Conservation (phyloP, 2,329 filamentous ascomycete genomes). For the Fusarium acutatum region DNA sequence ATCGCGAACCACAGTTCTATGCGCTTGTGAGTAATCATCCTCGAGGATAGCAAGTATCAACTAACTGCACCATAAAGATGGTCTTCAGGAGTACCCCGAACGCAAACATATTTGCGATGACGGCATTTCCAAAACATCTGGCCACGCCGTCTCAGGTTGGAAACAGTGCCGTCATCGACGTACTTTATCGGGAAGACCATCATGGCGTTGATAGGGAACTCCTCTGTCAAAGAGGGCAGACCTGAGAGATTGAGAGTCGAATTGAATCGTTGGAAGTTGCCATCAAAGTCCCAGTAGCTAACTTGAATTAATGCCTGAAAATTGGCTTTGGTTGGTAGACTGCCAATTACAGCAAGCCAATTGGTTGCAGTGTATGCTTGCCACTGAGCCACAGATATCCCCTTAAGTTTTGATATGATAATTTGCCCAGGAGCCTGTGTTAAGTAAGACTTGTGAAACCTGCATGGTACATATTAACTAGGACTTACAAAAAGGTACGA, state of each 20-base stretch:
- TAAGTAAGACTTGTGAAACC: accelerated
- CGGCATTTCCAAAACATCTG: neutral
- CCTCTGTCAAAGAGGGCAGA: neutral
- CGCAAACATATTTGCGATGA: neutral
- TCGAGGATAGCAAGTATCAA: accelerated
- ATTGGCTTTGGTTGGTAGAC: neutral
- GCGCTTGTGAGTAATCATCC: accelerated
- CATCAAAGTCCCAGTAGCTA: neutral
- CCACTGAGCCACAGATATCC: accelerated
- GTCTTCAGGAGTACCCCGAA: neutral
- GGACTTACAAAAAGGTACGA: neutral
- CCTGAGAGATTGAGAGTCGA: accelerated
- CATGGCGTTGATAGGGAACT: neutral
- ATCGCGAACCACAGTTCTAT: neutral
- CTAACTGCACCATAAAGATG: neutral
- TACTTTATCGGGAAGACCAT: neutral
- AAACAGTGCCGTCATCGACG: accelerated
- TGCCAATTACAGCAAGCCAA: neutral
- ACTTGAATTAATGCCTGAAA: accelerated
- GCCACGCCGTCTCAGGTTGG: neutral
- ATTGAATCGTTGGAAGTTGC: neutral
- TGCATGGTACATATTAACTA: accelerated
- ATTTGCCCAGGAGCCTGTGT: neutral
- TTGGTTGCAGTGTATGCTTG: neutral
- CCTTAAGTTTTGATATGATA: accelerated